These are phyloP conservation scores for Hypoxylon lenormandii DNA, from an alignment of 495 filamentous ascomycete species.

Conservation along the genomic window DNA sequence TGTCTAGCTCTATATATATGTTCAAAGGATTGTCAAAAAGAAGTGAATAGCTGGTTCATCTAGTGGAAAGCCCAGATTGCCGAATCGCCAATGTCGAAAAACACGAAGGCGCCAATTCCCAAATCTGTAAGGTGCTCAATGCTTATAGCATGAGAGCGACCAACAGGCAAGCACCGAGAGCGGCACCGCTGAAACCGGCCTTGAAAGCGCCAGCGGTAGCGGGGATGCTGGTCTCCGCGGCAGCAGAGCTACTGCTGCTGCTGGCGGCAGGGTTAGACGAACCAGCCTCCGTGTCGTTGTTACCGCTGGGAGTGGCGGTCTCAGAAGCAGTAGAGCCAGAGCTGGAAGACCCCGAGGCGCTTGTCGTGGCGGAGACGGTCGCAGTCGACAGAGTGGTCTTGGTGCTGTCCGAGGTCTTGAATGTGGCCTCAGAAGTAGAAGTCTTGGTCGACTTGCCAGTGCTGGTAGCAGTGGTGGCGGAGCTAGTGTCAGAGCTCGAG, in stretches of 20 bases:
- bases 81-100: conserved; percentile 39
- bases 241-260: conserved; percentile 21
- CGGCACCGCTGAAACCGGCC: conserved; percentile 44
- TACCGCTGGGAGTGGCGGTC: conserved; percentile 30
- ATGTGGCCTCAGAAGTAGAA: conserved; percentile 29
- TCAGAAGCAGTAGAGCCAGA: conserved; percentile 37
- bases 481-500: conserved; percentile 46
- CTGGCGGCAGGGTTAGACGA: conserved; percentile 11
- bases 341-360: conserved; percentile 25
- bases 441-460: conserved; percentile 46
- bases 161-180: conserved; percentile 44
- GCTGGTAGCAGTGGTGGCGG: conserved; percentile 18
- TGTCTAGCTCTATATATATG: conserved; percentile 43
- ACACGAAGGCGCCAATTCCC: conserved; percentile 15
- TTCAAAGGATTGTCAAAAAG: conserved; percentile 45
- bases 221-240: conserved; percentile 28
- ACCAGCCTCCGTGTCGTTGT: conserved; percentile 16
- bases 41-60: conserved; percentile 47
- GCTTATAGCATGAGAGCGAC: conserved; percentile 45
- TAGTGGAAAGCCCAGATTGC: conserved; percentile 41
- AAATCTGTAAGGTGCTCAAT: conserved; percentile 5
- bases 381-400: conserved; percentile 44
- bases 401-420: conserved; percentile 40
- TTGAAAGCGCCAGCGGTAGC: conserved; percentile 38
- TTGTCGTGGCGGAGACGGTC: conserved; percentile 32